phyloP scores from a whole-genome alignment of 164 flowering plant species.

The grape (Vitis vinifera) region DNA sequence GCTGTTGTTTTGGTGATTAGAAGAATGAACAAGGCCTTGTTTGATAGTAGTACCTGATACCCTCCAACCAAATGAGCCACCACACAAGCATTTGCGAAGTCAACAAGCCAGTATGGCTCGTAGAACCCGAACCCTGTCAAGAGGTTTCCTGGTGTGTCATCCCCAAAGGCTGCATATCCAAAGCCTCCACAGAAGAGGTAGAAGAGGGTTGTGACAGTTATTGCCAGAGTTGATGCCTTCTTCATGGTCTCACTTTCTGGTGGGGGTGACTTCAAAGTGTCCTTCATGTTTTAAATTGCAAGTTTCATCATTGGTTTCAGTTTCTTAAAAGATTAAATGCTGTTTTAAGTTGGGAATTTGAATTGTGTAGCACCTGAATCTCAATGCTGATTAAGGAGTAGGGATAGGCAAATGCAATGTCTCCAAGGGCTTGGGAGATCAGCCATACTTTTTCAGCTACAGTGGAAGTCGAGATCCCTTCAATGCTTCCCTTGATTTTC shows the following conservation, averaged over 20 bases:
- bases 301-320: not conserved
- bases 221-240: slow-evolving; percentile 37
- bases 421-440: slow-evolving; percentile 40
- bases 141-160: slow-evolving; percentile 57
- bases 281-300: slow-evolving; percentile 21
- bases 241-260: slow-evolving; percentile 57
- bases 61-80: slow-evolving; percentile 64
- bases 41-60: slow-evolving; percentile 53
- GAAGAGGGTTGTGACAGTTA: slow-evolving; percentile 47
- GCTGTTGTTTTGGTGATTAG: not conserved
- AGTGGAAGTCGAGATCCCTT: slow-evolving; percentile 28
- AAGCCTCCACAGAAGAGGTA: slow-evolving; percentile 62
- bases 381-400: slow-evolving; percentile 30
- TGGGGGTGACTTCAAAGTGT: slow-evolving; percentile 53
- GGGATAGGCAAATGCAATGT: slow-evolving; percentile 48
- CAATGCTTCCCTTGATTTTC: slow-evolving; percentile 38
- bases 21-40: not conserved
- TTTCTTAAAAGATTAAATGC: not conserved
- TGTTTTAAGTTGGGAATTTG: not conserved
- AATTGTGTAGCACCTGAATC: slow-evolving; percentile 27
- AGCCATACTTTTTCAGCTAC: slow-evolving; percentile 31
- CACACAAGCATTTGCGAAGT: slow-evolving; percentile 60
- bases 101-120: slow-evolving; percentile 65
- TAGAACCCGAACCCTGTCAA: slow-evolving; percentile 63
- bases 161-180: slow-evolving; percentile 73